Base-by-base conservation (phyloP, 1,284 basidiomycete species). In the Tylopilus sp. region DNA sequence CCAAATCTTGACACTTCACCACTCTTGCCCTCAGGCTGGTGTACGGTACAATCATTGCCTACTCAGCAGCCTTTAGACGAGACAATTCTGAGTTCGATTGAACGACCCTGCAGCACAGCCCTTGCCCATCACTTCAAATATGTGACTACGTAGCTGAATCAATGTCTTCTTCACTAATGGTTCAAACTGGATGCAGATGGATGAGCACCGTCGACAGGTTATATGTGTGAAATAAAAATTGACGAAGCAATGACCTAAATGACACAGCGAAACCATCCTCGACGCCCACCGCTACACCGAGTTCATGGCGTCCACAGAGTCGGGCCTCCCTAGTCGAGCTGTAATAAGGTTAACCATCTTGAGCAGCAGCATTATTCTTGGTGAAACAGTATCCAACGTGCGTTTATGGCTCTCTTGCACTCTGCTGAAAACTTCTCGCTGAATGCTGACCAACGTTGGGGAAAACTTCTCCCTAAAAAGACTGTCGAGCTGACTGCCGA, bases 11-110 rank as follows among this genome's bases (percentile, higher is more conserved):
- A 6, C 15, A 21, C 35, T 23, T 18, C 23, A 47, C 40, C 30
- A 13, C 19, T 42, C 15, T n/a, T 23, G 33, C 42, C 30, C 39
- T 59, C 45, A 89, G 86, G 31, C 75, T 98, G 54, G 93, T 99
- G 2, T 99, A 99, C 65, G 92, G 89, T 5, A 99, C 97, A 10
- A 97, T 96, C 58, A 58, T 93, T 55, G 83, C 89, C 12, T 96
- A 95, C 66, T 80, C 86, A 39, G 89, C 91, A 35, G 85, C 84
- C 49, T 95, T 97, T 70, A 84, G 71, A 55, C 80, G 87, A 64
- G 86, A 87, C 39, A 77, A 81, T 28, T 83, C 84, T 19, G 88
- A 90, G 51, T 89, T 79, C 56, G 86, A 87, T 54, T 87, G 48
- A 47, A 19, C 16, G 36, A 43, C 16, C 8, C 16, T 34, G 29